A percentile compares a stretch with the other conserved stretches of the same genome.
Conservation (phyloP, 805 yeast genomes). For the Saturnispora kantuleensis region DNA sequence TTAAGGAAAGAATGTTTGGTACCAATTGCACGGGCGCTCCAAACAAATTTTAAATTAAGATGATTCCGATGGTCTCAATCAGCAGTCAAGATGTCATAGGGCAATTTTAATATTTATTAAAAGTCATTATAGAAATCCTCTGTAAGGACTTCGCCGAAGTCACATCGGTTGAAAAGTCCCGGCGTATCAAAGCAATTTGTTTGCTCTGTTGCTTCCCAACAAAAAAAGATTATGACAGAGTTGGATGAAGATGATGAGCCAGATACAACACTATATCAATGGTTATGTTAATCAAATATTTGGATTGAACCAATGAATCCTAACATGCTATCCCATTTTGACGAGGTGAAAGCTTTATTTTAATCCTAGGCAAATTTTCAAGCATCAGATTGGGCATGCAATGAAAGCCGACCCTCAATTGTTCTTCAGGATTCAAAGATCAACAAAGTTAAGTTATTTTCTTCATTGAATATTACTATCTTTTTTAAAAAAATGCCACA, state of each 20-base stretch:
- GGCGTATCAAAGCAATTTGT: constrained; percentile 19
- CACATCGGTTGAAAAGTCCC: not conserved
- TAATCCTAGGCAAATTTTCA: constrained; percentile 20
- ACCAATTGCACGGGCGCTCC: no score
- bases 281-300: constrained; percentile 15
- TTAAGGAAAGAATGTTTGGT: no score
- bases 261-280: constrained; percentile 16
- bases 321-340: constrained; percentile 9
- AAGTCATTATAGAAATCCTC: constrained; percentile 9
- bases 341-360: constrained; percentile 20
- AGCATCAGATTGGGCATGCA: constrained; percentile 20
- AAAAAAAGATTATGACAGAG: constrained; percentile 7
- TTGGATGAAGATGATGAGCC: constrained; percentile 13
- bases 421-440: constrained; percentile 11
- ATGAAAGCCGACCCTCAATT: constrained; percentile 18
- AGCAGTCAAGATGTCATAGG: no score
- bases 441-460: constrained; percentile 14
- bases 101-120: constrained; percentile 14
- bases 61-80: no score
- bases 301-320: constrained; percentile 13
- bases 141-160: not conserved
- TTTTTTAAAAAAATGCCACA: constrained; percentile 16
- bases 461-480: constrained; percentile 14
- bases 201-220: constrained; percentile 22
- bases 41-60: no score